Percentiles rank a stretch among this genome's conserved stretches.
Evolutionary conservation across 192 early-diverging fungal genomes (phyloP).

Genomic region (Coemansia interrupta): DNA sequence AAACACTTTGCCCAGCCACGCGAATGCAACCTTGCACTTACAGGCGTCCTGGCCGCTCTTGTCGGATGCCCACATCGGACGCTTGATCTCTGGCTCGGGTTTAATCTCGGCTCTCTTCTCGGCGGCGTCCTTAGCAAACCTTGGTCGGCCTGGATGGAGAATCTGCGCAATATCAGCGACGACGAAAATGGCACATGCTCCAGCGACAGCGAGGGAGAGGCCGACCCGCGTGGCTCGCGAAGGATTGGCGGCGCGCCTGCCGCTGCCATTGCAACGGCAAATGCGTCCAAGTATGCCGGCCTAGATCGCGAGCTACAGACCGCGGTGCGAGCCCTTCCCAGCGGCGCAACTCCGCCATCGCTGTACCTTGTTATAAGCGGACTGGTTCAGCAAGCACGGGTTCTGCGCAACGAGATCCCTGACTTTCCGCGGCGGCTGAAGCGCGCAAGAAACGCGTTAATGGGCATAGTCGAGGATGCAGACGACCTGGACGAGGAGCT

Average conservation of each 20-base stretch:
- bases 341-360: conserved; percentile 42
- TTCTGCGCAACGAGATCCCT: conserved; percentile 46
- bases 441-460: conserved; percentile 47
- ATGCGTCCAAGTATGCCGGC: conserved; percentile 31
- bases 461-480: conserved; percentile 51
- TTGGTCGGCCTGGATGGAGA: conserved; percentile 48
- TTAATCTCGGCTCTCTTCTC: conserved; percentile 50
- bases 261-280: conserved; percentile 35
- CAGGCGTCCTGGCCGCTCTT: conserved; percentile 82
- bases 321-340: conserved; percentile 27
- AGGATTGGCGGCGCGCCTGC: conserved; percentile 36
- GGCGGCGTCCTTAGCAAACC: conserved; percentile 46
- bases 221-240: conserved; percentile 23
- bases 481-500: conserved; percentile 47
- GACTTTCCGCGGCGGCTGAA: conserved; percentile 47
- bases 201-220: conserved; percentile 45
- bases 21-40: conserved; percentile 86
- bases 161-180: conserved; percentile 45
- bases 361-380: conserved; percentile 45
- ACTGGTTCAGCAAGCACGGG: conserved; percentile 45
- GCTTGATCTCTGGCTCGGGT: conserved; percentile 64
- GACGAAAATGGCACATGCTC: conserved; percentile 8
- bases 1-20: conserved; percentile 85
- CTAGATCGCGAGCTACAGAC: conserved; percentile 44
- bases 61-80: conserved; percentile 71